Conservation (phyloP, 176 grass and related monocot species). For the Hordeum vulgare region DNA sequence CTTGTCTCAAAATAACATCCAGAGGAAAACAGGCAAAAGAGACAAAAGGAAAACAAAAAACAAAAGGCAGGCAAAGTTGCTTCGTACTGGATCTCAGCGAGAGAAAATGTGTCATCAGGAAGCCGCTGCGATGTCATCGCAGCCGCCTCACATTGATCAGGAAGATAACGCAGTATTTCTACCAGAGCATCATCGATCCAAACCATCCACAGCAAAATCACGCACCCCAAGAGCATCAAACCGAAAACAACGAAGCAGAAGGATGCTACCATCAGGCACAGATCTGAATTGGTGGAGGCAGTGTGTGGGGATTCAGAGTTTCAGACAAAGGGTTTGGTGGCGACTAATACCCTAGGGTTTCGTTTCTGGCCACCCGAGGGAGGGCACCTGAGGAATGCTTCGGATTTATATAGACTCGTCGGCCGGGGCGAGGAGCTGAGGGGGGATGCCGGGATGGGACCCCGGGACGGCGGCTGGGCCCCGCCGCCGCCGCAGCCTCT, state of each 20-base stretch:
- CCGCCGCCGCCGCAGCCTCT: neutral
- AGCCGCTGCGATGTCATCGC: constrained; percentile 27
- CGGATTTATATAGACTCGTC: constrained; percentile 16
- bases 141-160: constrained; percentile 29
- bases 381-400: neutral
- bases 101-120: constrained; percentile 51
- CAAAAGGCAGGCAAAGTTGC: neutral
- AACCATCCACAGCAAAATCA: neutral
- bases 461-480: constrained; percentile 24
- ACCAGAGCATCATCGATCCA: constrained; percentile 62
- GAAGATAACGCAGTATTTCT: constrained; percentile 75
- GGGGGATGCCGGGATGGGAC: no score
- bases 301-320: neutral
- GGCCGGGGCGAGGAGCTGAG: neutral
- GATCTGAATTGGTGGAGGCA: neutral
- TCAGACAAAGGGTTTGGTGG: neutral
- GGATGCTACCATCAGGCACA: neutral
- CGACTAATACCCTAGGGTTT: constrained; percentile 65
- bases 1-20: neutral
- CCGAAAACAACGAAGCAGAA: neutral
- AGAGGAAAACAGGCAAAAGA: neutral
- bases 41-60: neutral
- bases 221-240: neutral
- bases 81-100: constrained; percentile 38
- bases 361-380: neutral